Evolutionary conservation across 1,284 basidiomycete species (phyloP).

Genomic region (Ustilago trichophora): DNA sequence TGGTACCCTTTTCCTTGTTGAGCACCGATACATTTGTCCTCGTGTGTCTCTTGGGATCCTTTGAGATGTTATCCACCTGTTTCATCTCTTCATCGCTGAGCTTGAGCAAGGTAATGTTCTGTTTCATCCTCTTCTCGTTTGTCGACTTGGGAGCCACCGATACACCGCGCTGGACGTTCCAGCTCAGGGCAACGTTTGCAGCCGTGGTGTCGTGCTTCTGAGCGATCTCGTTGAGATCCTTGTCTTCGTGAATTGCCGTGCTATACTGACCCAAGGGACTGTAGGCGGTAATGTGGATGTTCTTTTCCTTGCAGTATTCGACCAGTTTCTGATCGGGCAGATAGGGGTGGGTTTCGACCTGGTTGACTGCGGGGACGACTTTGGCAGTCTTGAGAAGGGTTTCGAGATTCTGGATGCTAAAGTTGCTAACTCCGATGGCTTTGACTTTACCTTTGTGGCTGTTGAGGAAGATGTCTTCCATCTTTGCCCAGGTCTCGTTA

Average conservation of each 20-base stretch:
- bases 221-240: conserved; percentile 75
- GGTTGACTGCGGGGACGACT: conserved; percentile 56
- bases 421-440: conserved; percentile 73
- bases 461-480: conserved; percentile 59
- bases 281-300: conserved; percentile 81
- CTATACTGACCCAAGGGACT: conserved; percentile 82
- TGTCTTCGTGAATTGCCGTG: conserved; percentile 78
- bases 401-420: conserved; percentile 42
- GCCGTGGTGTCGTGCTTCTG: conserved; percentile 71
- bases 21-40: conserved; percentile 27
- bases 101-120: conserved; percentile 77
- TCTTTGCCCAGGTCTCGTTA: conserved; percentile 55
- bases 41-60: conserved; percentile 43
- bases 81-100: conserved; percentile 74
- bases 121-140: conserved; percentile 76
- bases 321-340: conserved; percentile 73
- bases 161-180: conserved; percentile 75
- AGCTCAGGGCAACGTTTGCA: conserved; percentile 74
- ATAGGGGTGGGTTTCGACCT: conserved; percentile 56
- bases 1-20: conserved; percentile 31
- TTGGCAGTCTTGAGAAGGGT: conserved; percentile 50
- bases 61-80: conserved; percentile 37
- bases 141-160: conserved; percentile 54
- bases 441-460: conserved; percentile 54
- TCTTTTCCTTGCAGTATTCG: conserved; percentile 75